Evolutionary conservation across 2,329 filamentous ascomycete genomes (phyloP).

Genomic region (Talaromyces sp.): DNA sequence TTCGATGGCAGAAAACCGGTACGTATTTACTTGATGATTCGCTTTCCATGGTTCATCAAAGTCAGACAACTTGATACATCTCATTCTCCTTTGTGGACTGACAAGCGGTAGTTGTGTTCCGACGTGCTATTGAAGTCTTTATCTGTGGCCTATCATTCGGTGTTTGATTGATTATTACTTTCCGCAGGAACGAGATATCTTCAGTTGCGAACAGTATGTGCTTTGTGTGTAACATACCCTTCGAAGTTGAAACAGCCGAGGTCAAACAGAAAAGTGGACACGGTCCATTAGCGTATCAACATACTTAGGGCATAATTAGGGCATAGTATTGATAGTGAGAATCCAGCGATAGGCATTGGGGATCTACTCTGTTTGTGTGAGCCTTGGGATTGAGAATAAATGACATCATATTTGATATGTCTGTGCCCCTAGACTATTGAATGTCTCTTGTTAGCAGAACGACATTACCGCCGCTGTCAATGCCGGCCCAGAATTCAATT

Average conservation of each 20-base stretch:
- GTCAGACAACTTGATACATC: constrained; percentile 5
- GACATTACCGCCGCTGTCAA: not conserved
- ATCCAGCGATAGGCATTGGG: not conserved
- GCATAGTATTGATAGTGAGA: not conserved
- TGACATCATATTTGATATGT: constrained; percentile 4
- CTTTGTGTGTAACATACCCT: not conserved
- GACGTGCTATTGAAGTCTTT: not conserved
- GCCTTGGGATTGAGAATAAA: not conserved
- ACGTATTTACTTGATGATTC: not conserved
- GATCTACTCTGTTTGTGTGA: not conserved
- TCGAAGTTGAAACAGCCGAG: not conserved
- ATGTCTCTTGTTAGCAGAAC: not conserved
- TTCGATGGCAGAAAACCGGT: constrained; percentile 7
- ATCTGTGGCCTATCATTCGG: not conserved
- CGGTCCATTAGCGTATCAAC: not conserved
- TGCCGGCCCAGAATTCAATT: not conserved
- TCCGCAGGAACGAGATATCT: not conserved
- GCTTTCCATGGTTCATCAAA: constrained; percentile 1
- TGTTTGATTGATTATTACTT: not conserved
- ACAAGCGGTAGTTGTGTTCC: not conserved
- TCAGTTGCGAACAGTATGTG: not conserved
- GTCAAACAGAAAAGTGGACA: too few species aligned
- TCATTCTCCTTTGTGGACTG: not conserved
- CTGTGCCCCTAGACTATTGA: not conserved
- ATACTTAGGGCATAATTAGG: not conserved